phyloP scores from a whole-genome alignment of 1,284 basidiomycete genomes.

The Erythrobasidium hasegawianum region DNA sequence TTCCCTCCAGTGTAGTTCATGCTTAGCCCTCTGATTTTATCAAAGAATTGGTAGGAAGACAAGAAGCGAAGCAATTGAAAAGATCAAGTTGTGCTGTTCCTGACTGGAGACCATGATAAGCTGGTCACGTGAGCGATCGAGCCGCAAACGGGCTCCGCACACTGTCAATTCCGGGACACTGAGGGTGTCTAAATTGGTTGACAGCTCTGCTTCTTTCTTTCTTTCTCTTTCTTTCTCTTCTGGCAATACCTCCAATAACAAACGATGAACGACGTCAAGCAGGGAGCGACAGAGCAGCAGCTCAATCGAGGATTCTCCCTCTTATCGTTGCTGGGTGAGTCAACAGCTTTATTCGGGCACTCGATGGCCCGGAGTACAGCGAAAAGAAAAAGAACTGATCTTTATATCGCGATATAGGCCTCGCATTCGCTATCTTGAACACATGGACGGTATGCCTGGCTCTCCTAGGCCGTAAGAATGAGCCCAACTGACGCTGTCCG shows the following conservation, averaged over 20 bases:
- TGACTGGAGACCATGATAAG: too few species aligned
- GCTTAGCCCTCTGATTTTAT: neutral
- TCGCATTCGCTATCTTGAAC: conserved; percentile 28
- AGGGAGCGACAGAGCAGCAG: conserved; percentile 22
- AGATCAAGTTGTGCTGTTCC: neutral
- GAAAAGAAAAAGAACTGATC: neutral
- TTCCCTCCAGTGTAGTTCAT: conserved; percentile 17
- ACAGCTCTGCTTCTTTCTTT: neutral
- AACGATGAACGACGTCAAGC: conserved; percentile 2
- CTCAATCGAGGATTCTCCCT: conserved; percentile 25
- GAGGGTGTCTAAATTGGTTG: neutral
- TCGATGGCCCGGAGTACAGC: neutral
- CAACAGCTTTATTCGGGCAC: neutral
- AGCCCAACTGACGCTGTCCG: neutral
- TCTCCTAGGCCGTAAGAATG: neutral
- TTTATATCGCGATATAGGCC: neutral
- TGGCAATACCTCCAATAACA: neutral
- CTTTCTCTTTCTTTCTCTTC: neutral
- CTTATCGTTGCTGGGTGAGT: conserved; percentile 19
- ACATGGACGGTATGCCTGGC: conserved; percentile 22
- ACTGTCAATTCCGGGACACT: too few species aligned
- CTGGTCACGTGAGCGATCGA: neutral
- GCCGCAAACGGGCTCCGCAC: neutral
- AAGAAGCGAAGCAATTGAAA: neutral
- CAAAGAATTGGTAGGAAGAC: neutral